Conservation (phyloP, 2,329 filamentous ascomycete species). For the Botrytis fabae region DNA sequence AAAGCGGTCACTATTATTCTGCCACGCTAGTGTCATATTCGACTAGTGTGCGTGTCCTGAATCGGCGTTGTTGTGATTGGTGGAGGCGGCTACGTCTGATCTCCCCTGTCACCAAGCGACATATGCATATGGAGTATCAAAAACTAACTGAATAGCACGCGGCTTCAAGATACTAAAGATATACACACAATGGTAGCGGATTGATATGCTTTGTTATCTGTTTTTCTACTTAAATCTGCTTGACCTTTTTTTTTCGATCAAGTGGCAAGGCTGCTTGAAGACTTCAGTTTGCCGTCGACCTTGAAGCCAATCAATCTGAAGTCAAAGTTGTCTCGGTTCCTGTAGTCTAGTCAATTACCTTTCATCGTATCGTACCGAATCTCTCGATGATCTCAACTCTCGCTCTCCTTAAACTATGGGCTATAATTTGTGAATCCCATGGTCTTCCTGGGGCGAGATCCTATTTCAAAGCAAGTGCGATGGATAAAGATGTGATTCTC, state of each 20-base stretch:
- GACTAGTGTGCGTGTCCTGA: background rate
- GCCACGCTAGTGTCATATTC: background rate
- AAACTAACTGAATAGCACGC: background rate
- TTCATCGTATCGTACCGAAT: too few species aligned
- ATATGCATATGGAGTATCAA: background rate
- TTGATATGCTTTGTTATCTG: background rate
- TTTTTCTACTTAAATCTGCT: background rate
- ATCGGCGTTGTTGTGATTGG: conserved; percentile 22
- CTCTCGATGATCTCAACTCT: background rate
- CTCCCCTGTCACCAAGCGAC: background rate
- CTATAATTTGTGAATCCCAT: background rate
- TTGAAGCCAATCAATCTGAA: background rate
- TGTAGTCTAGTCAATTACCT: too few species aligned
- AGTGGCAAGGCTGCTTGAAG: background rate
- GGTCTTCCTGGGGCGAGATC: background rate
- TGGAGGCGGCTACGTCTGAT: background rate
- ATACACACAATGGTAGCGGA: background rate
- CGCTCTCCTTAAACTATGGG: background rate
- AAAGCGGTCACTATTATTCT: background rate
- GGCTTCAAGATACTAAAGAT: background rate
- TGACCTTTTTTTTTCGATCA: background rate
- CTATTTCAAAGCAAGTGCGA: background rate
- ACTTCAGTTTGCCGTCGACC: background rate
- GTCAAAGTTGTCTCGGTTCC: background rate
- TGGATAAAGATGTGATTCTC: background rate